Evolutionary conservation across 2,329 filamentous ascomycete genomes (phyloP).

Genomic region (Fusarium paranaense): DNA sequence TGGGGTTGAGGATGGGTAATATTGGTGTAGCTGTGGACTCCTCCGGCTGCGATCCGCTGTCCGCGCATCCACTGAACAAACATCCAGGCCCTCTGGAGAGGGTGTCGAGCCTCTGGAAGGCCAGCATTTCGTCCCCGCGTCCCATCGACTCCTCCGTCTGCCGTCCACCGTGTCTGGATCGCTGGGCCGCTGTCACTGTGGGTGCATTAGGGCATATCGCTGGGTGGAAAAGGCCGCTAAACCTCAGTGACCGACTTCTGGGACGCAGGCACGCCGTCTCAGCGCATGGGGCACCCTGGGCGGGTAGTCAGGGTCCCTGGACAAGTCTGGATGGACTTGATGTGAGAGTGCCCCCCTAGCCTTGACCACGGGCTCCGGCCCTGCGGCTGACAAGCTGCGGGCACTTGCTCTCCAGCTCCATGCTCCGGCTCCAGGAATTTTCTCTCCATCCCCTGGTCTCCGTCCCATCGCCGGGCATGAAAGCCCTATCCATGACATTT

Average conservation of each 20-base stretch:
- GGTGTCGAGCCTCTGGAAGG: slow-evolving; percentile 32
- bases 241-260: slow-evolving; percentile 47
- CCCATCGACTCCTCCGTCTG: slow-evolving; percentile 30
- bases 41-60: slow-evolving; percentile 37
- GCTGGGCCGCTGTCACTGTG: slow-evolving; percentile 46
- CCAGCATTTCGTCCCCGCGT: slow-evolving; percentile 39
- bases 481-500: slow-evolving; percentile 39
- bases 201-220: slow-evolving; percentile 46
- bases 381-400: slow-evolving; percentile 27
- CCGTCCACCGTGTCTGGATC: slow-evolving; percentile 41
- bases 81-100: slow-evolving; percentile 8
- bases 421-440: slow-evolving; percentile 45
- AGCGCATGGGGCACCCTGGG: slow-evolving; percentile 33
- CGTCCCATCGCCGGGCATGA: slow-evolving; percentile 26
- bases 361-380: slow-evolving; percentile 23
- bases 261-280: slow-evolving; percentile 45
- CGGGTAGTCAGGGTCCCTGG: slow-evolving; percentile 35
- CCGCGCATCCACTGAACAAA: slow-evolving; percentile 41
- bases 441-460: slow-evolving; percentile 36
- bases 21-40: slow-evolving; percentile 32
- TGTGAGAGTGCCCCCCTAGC: slow-evolving; percentile 15
- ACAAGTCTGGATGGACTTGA: slow-evolving; percentile 26
- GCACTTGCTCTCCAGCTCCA: slow-evolving; percentile 30
- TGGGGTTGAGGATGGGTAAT: slow-evolving; percentile 33
- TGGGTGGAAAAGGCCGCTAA: slow-evolving; percentile 44